These are phyloP conservation scores for Aurinia saxatilis DNA, from an alignment of 345 rosid species.

Conservation along the genomic window DNA sequence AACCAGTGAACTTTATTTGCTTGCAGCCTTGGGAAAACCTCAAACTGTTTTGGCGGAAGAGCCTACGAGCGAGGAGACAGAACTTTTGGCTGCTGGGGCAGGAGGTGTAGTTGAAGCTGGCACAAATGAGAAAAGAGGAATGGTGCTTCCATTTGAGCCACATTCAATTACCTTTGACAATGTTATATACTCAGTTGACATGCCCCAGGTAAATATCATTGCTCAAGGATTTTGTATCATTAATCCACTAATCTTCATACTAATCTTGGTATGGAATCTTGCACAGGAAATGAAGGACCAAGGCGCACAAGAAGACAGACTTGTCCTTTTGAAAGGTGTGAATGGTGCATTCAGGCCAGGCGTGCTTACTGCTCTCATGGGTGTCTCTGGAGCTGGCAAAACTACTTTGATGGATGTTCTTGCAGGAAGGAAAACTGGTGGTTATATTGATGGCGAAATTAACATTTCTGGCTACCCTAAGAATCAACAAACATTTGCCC, in stretches of 20 bases:
- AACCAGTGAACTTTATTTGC: constrained; percentile 9
- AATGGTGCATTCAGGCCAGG: constrained; percentile 85
- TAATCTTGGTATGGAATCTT: constrained; percentile 7
- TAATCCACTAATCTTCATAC: background rate
- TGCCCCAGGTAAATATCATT: constrained; percentile 59
- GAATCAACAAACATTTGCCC: constrained; percentile 77
- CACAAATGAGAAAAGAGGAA: constrained; percentile 41
- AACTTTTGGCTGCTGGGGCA: constrained; percentile 17
- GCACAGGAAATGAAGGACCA: constrained; percentile 43
- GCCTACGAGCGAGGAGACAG: constrained; percentile 27
- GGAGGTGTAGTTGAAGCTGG: constrained; percentile 17
- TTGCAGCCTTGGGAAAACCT: constrained; percentile 55
- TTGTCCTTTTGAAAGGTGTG: constrained; percentile 63
- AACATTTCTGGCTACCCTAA: constrained; percentile 66
- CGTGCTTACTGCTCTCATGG: constrained; percentile 77
- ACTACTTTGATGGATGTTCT: constrained; percentile 85
- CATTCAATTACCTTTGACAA: constrained; percentile 54
- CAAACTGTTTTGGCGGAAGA: constrained; percentile 43
- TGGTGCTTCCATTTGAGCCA: constrained; percentile 76
- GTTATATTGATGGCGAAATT: constrained; percentile 62
- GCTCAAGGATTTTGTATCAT: background rate
- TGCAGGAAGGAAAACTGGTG: constrained; percentile 84
- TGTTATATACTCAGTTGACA: constrained; percentile 55
- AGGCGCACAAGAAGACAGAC: constrained; percentile 49
- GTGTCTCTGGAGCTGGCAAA: constrained; percentile 82